Conservation (phyloP, 2,329 filamentous ascomycete genomes). For the Scytalidium lignicola region DNA sequence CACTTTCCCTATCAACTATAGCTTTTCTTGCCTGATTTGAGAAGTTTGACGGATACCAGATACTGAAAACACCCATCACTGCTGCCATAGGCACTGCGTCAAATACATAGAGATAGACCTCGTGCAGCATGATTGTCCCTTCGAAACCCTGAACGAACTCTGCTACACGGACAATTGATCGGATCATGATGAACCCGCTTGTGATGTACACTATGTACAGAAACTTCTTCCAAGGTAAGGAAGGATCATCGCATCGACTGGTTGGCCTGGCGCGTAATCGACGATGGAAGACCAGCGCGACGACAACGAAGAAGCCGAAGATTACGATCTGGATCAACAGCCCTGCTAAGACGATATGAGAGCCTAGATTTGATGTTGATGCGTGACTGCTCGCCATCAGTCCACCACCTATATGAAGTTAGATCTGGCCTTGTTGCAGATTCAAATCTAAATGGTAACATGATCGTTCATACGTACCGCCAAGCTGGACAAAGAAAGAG, state of each 20-base stretch:
- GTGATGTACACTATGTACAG: conserved; percentile 34
- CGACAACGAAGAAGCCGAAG: conserved; percentile 41
- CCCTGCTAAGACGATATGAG: conserved; percentile 39
- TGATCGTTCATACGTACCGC: conserved; percentile 20
- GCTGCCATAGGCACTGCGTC: conserved; percentile 35
- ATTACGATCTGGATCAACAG: conserved; percentile 43
- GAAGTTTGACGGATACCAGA: conserved; percentile 23
- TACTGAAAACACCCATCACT: conserved; percentile 28
- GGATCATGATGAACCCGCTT: conserved; percentile 37
- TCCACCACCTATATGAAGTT: conserved; percentile 1
- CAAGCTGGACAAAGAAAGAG: conserved; percentile 35
- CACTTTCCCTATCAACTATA: background rate
- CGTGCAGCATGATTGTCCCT: conserved; percentile 35
- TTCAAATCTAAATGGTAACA: background rate
- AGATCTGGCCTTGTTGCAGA: background rate
- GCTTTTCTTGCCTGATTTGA: background rate
- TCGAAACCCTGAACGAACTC: conserved; percentile 37
- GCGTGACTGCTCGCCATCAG: conserved; percentile 17
- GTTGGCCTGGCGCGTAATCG: conserved; percentile 1
- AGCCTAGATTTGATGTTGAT: conserved; percentile 23
- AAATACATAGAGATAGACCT: conserved; percentile 36
- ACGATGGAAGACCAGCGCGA: background rate
- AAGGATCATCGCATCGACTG: background rate
- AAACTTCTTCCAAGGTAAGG: conserved; percentile 25
- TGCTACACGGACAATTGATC: conserved; percentile 38